These are phyloP conservation scores for Pezicula rhizophila DNA, from an alignment of 2,329 filamentous ascomycete species.

Conservation along the genomic window DNA sequence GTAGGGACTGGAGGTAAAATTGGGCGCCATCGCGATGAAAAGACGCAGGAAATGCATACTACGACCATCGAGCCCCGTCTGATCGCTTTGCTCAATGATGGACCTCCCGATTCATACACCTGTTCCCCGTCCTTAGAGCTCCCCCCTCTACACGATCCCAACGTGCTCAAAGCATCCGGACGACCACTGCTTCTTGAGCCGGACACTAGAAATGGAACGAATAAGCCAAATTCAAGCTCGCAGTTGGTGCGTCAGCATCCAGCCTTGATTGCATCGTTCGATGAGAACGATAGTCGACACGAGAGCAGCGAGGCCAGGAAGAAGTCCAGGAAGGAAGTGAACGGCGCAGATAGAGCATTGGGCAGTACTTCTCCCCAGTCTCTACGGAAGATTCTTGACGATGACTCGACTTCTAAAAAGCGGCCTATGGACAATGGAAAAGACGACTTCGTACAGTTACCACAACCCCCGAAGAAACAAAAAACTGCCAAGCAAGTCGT, in stretches of 20 bases:
- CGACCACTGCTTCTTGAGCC: slow-evolving; percentile 44
- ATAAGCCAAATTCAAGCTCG: slow-evolving; percentile 11
- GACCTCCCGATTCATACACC: slow-evolving; percentile 29
- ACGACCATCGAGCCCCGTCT: slow-evolving; percentile 59
- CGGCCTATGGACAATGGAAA: slow-evolving; percentile 44
- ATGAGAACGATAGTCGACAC: slow-evolving; percentile 26
- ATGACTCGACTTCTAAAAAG: slow-evolving; percentile 41
- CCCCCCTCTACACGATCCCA: slow-evolving; percentile 45
- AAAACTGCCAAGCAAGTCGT: slow-evolving; percentile 50
- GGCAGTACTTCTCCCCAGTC: slow-evolving; percentile 27
- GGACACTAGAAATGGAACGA: slow-evolving; percentile 31
- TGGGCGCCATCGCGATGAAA: slow-evolving; percentile 3
- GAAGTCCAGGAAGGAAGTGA: slow-evolving; percentile 4
- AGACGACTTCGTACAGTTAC: slow-evolving; percentile 58
- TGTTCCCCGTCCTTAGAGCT: slow-evolving; percentile 41
- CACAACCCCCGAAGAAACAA: slow-evolving; percentile 59
- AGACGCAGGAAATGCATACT: slow-evolving; percentile 19
- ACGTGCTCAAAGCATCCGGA: slow-evolving; percentile 37
- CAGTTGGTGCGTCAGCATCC: slow-evolving; percentile 13
- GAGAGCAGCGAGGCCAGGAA: slow-evolving; percentile 9
- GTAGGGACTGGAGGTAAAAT: background rate
- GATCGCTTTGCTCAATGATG: slow-evolving; percentile 58
- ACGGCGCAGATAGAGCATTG: slow-evolving; percentile 16
- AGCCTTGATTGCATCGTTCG: slow-evolving; percentile 8
- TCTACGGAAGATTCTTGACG: slow-evolving; percentile 27